Base-by-base conservation (phyloP, 208 protist genomes). In the Wallacemonas collosoma region DNA sequence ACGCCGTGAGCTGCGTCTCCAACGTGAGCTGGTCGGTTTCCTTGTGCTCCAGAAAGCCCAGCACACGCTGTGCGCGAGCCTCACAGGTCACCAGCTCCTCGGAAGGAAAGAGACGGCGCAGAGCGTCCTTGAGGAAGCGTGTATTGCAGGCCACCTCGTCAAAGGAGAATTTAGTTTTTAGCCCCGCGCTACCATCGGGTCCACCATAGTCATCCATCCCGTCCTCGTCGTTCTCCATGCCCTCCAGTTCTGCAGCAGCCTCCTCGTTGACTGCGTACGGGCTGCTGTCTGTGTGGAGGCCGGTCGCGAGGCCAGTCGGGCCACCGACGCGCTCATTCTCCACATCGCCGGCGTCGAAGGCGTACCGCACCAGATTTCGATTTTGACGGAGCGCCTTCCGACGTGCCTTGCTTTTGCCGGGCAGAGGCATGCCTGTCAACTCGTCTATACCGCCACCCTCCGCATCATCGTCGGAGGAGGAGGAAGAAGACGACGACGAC, bases 1-100 rank as follows among this genome's bases (percentile, higher is more conserved):
- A 93, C 15, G 88, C 90, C 1, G 87, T 95, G 17, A 97, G 84
- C 81, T 95, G 93, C 11, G 93, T 97, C 71, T 95, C 93, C 1
- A 97, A 72, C 15, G 84, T 90, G 44, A 90, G 73, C 57, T 88
- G 75, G 51, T 95, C 88, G 53, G 86, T 83, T 14, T 77, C 70
- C 47, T 40, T 70, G 69, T 93, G 79, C n/a, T 73, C 66, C 15
- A 93, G 70, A 48, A 88, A 95, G 40, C 85, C 81, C 44, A 95
- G 36, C 5, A 93, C 87, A n/a, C 85, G 82, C 60, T 63, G 60
- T n/a, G 89, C 88, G 55, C 89, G 85, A 3, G 81, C 58, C 36
- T 86, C 77, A 68, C 85, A 93, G 45, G 79, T 82, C 12, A 91
- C 87, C 9, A 79, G 60, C 8, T 77, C 81, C 44, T 93, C 81